Percentiles rank a stretch among this genome's conserved stretches.
These are phyloP conservation scores for Fonsecaea multimorphosa DNA, from an alignment of 2,329 filamentous ascomycete species.

Conservation along the genomic window DNA sequence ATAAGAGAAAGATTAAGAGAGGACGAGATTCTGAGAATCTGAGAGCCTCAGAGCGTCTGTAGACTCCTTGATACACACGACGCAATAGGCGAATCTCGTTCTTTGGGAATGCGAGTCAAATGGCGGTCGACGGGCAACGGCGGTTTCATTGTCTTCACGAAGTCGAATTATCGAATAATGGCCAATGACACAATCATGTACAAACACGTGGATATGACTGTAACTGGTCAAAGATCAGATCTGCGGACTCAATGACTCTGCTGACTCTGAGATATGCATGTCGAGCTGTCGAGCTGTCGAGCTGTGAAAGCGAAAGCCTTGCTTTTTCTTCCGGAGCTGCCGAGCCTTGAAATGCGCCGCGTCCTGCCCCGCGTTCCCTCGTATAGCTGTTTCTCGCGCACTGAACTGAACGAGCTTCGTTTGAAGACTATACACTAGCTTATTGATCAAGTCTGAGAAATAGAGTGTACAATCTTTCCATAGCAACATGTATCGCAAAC, in stretches of 20 bases:
- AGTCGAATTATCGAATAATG: neutral
- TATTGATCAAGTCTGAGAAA: neutral
- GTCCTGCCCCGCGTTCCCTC: neutral
- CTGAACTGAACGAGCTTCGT: neutral
- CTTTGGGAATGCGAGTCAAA: neutral
- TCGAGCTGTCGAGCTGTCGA: too few species aligned
- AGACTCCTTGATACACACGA: neutral
- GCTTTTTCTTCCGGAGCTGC: neutral
- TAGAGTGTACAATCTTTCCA: neutral
- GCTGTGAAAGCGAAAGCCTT: too few species aligned
- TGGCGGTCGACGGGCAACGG: neutral
- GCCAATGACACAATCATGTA: neutral
- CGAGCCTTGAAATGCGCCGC: neutral
- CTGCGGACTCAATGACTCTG: neutral
- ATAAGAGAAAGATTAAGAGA: neutral
- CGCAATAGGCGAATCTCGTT: neutral
- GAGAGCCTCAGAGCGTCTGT: neutral
- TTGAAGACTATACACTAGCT: neutral
- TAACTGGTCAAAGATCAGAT: neutral
- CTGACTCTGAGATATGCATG: neutral
- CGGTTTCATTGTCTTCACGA: neutral
- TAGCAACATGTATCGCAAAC: slow-evolving; percentile 32
- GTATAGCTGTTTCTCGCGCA: neutral
- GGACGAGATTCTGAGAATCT: neutral
- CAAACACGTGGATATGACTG: neutral